Percentiles rank a stretch among this genome's conserved stretches.
Evolutionary conservation across 2,329 filamentous ascomycete species (phyloP).

Genomic region (Hymenoscyphus repandus): DNA sequence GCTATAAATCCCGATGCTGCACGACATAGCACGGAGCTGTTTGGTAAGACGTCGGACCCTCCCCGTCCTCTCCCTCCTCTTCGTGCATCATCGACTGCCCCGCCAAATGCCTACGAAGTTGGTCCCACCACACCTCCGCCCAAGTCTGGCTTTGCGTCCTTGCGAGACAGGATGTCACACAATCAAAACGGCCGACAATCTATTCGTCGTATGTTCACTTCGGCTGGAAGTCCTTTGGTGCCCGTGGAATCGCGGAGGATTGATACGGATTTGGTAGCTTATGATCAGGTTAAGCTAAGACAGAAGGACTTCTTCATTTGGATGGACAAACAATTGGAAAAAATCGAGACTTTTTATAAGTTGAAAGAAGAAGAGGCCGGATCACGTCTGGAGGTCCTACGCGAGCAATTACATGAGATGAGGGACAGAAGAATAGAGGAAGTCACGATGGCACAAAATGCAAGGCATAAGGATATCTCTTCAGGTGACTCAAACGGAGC

Average conservation of each 20-base stretch:
- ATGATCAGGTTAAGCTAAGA: conserved; percentile 62
- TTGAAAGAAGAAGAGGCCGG: conserved; percentile 83
- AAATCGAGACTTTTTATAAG: conserved; percentile 87
- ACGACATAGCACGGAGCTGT: background rate
- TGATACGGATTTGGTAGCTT: conserved; percentile 48
- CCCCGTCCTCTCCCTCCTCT: conserved; percentile 1
- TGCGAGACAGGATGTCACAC: conserved; percentile 17
- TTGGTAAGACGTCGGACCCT: background rate
- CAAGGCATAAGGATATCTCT: conserved; percentile 21
- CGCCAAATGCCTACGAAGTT: conserved; percentile 38
- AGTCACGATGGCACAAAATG: conserved; percentile 35
- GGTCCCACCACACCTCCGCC: conserved; percentile 30
- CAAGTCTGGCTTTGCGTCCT: conserved; percentile 21
- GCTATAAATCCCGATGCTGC: conserved; percentile 33
- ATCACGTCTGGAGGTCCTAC: conserved; percentile 62
- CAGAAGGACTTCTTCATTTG: conserved; percentile 86
- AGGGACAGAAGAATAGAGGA: conserved; percentile 75
- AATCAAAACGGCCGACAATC: conserved; percentile 18
- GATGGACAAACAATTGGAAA: conserved; percentile 77
- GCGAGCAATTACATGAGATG: conserved; percentile 90
- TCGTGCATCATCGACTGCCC: conserved; percentile 10
- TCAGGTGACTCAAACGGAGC: conserved; percentile 11
- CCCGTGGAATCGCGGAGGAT: conserved; percentile 36
- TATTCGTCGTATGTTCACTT: conserved; percentile 26
- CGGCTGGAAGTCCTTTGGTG: conserved; percentile 27